Conservation (phyloP, 2,329 filamentous ascomycete genomes). For the Cytospora chrysosperma region DNA sequence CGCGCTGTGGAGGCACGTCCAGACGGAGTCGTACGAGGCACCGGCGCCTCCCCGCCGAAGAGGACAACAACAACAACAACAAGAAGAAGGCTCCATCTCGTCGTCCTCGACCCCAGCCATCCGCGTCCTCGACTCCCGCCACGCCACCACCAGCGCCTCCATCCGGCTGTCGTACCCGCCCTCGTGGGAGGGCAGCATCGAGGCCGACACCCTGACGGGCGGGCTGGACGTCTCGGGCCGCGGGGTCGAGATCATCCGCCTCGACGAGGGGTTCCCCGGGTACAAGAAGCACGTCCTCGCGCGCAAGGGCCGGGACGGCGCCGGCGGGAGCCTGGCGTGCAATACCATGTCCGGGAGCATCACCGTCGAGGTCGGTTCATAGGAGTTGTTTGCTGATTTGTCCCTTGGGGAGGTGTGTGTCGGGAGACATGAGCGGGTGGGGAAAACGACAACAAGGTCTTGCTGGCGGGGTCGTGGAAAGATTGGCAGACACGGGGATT, state of each 20-base stretch:
- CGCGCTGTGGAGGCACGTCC: constrained; percentile 41
- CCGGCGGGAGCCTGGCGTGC: constrained; percentile 8
- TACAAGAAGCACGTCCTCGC: constrained; percentile 36
- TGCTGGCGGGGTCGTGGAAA: no score
- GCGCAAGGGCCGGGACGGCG: constrained; percentile 40
- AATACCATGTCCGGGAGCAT: constrained; percentile 19
- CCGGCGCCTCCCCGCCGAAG: constrained; percentile 19
- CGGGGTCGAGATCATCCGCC: constrained; percentile 41
- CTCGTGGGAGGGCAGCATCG: constrained; percentile 49
- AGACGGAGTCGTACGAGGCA: constrained; percentile 24
- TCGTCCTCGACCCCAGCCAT: constrained; percentile 28
- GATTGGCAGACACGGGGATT: neutral
- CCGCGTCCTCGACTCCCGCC: constrained; percentile 39
- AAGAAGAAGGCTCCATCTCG: neutral
- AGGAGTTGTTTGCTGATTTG: no score
- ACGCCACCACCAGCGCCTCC: constrained; percentile 46
- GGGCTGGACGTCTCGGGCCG: constrained; percentile 41
- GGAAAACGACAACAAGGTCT: no score
- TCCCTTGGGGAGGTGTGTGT: no score
- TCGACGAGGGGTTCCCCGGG: constrained; percentile 34
- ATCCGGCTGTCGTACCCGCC: constrained; percentile 46
- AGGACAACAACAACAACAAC: neutral
- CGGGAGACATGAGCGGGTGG: no score
- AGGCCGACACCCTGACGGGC: constrained; percentile 42
- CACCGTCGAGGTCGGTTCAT: constrained; percentile 5